A percentile compares a stretch with the other conserved stretches of the same genome.
These are phyloP conservation scores for Aspergillus fischeri DNA, from an alignment of 2,329 filamentous ascomycete genomes.

Conservation along the genomic window DNA sequence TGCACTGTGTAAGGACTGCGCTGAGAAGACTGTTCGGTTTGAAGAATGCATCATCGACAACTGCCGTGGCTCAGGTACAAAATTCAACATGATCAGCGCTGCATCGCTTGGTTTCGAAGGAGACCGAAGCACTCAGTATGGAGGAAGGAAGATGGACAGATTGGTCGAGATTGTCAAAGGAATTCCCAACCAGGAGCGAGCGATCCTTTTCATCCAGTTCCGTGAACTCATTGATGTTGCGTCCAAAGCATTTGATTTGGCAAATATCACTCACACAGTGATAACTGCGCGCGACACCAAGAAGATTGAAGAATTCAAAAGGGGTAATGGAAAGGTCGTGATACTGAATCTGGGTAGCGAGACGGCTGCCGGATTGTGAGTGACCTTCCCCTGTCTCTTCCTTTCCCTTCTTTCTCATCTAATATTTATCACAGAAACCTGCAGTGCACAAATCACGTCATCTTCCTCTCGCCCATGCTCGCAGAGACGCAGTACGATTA, in stretches of 20 bases:
- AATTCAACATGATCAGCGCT: conserved; percentile 40
- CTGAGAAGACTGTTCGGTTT: conserved; percentile 14
- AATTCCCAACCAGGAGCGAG: conserved; percentile 45
- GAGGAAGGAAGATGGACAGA: conserved; percentile 48
- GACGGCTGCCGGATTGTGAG: conserved; percentile 58
- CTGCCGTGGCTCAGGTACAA: conserved; percentile 39
- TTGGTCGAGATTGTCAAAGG: conserved; percentile 43
- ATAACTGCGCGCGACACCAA: conserved; percentile 32
- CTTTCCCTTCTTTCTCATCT: conserved; percentile 6
- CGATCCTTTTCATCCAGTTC: conserved; percentile 55
- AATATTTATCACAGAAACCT: conserved; percentile 48
- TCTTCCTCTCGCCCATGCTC: conserved; percentile 58
- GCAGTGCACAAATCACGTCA: conserved; percentile 59
- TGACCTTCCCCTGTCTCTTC: conserved; percentile 8
- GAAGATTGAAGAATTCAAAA: conserved; percentile 41
- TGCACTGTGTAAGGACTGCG: conserved; percentile 44
- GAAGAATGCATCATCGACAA: conserved; percentile 38
- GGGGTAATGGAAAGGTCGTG: conserved; percentile 44
- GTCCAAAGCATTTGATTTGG: conserved; percentile 23
- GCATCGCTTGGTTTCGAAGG: conserved; percentile 32
- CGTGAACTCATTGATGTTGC: conserved; percentile 41
- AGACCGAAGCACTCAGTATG: conserved; percentile 17
- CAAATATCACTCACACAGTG: conserved; percentile 30
- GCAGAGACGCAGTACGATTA: conserved; percentile 51
- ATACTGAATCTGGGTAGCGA: conserved; percentile 55